Evolutionary conservation across 2,329 filamentous ascomycete genomes (phyloP).

Genomic region (Phialocephala subalpina): DNA sequence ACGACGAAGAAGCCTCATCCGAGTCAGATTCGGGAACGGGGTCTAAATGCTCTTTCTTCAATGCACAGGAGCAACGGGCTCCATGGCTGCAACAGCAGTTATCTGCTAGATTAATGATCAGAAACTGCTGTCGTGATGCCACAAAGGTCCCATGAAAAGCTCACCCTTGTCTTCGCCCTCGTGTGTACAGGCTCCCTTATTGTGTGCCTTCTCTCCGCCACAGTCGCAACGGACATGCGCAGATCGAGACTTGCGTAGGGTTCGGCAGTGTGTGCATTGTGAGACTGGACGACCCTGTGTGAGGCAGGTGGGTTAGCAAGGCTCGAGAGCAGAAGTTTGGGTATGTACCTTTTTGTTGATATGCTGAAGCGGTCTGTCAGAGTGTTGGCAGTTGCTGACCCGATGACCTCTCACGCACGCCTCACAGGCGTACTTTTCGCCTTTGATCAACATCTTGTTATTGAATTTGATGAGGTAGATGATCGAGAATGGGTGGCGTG

Average conservation of each 20-base stretch:
- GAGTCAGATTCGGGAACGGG: constrained; percentile 71
- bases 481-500: constrained; percentile 29
- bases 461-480: constrained; percentile 32
- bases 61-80: constrained; percentile 69
- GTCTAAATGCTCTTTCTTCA: constrained; percentile 70
- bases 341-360: constrained; percentile 82
- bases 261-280: constrained; percentile 96
- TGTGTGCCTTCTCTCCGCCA: constrained; percentile 85
- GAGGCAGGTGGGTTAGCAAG: constrained; percentile 20
- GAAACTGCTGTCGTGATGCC: constrained; percentile 41
- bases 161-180: constrained; percentile 51
- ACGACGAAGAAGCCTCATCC: constrained; percentile 55
- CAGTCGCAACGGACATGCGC: constrained; percentile 98
- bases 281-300: constrained; percentile 84
- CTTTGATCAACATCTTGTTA: constrained; percentile 80
- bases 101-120: constrained; percentile 54
- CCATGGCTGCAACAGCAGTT: constrained; percentile 77
- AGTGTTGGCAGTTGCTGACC: constrained; percentile 97
- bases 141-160: constrained; percentile 39
- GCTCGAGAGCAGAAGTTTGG: background rate
- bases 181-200: constrained; percentile 61
- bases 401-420: constrained; percentile 94
- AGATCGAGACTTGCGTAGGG: constrained; percentile 93
- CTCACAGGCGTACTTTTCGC: constrained; percentile 97
- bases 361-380: constrained; percentile 88